Base-by-base conservation (phyloP, 2,329 filamentous ascomycete species). In the Epichloe uncinata region DNA sequence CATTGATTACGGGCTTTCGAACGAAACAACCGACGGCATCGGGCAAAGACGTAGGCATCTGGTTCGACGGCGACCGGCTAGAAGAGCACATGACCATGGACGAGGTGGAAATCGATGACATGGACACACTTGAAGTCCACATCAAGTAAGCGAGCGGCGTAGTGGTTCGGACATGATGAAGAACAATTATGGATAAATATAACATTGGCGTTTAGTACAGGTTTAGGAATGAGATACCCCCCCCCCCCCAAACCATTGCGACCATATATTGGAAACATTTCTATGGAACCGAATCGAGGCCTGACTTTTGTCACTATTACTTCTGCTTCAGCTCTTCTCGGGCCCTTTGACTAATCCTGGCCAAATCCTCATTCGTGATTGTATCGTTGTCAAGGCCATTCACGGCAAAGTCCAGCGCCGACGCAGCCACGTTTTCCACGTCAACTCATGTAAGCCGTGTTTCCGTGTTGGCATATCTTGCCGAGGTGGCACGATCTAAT, bases 51-150 rank as follows among this genome's bases (percentile, higher is more conserved):
- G 67, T 93, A 3, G 73, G 74, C 37, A 68, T 95, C 11, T 71
- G 75, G 56, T 90, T 88, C 64, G 88, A 95, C 57, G 88, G 88
- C 13, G 87, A 90, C 47, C 69, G 70, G 44, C 68, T 94, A 30
- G 77, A 82, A 13, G 74, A 77, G 16, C 71, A 79, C 1, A 67
- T 70, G 33, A 77, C 73, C 2, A 73, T 93, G 43, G 71, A 72
- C 42, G 80, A 85, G 36, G 75, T 81, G 2, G 87, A 88, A 16
- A 78, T 95, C 40, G 79, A 79, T 43, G 84, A 94, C 58, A 73
- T 82, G 69, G 86, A 91, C 62, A 73, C 76, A 30, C 69, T 95
- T 35, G 87, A 95, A 64, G 84, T 93, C 20, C 74, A 84, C 55
- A 65, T 89, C 13, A 52, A 47, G 26, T 50, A 18, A 40, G 33